These are phyloP conservation scores for Syncephalastrum racemosum DNA, from an alignment of 371 early-diverging fungal species.

Conservation along the genomic window DNA sequence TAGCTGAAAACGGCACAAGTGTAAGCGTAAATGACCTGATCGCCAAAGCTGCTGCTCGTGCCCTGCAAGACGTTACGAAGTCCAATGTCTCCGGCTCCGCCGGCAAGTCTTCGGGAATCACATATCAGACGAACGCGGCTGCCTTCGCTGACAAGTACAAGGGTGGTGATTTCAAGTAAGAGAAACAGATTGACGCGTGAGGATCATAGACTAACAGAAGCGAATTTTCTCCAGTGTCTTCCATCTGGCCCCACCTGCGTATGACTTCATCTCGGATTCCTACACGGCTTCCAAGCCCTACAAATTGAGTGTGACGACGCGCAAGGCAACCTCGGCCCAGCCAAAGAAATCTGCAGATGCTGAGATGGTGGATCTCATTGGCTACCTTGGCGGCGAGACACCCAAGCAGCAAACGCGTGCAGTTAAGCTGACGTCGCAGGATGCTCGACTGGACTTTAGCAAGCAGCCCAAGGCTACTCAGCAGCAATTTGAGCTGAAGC, in stretches of 20 bases:
- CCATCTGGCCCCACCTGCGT: conserved; percentile 41
- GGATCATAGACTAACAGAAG: neutral
- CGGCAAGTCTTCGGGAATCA: conserved; percentile 21
- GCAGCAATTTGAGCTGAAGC: conserved; percentile 33
- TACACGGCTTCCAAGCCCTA: conserved; percentile 41
- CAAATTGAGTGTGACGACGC: conserved; percentile 26
- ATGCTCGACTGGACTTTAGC: conserved; percentile 18
- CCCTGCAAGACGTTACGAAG: conserved; percentile 74
- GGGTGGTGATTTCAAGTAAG: conserved; percentile 45
- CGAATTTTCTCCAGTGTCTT: conserved; percentile 17
- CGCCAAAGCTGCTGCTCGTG: conserved; percentile 79
- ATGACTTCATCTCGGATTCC: conserved; percentile 50
- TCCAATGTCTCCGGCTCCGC: conserved; percentile 43
- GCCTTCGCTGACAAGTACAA: conserved; percentile 26
- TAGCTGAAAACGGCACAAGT: conserved; percentile 52
- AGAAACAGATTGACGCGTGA: neutral
- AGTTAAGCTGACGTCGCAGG: conserved; percentile 19
- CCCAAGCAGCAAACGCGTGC: conserved; percentile 12
- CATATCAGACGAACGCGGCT: conserved; percentile 15
- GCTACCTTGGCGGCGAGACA: conserved; percentile 33
- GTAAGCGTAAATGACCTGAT: conserved; percentile 86
- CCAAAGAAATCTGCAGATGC: conserved; percentile 11
- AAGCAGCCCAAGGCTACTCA: conserved; percentile 20
- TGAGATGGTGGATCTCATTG: conserved; percentile 42
- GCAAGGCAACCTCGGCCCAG: conserved; percentile 12